Evolutionary conservation across 139 green algal species (phyloP), one percentile per base, ranked within the genome.

Genomic region (Mychonastes homosphaera): DNA sequence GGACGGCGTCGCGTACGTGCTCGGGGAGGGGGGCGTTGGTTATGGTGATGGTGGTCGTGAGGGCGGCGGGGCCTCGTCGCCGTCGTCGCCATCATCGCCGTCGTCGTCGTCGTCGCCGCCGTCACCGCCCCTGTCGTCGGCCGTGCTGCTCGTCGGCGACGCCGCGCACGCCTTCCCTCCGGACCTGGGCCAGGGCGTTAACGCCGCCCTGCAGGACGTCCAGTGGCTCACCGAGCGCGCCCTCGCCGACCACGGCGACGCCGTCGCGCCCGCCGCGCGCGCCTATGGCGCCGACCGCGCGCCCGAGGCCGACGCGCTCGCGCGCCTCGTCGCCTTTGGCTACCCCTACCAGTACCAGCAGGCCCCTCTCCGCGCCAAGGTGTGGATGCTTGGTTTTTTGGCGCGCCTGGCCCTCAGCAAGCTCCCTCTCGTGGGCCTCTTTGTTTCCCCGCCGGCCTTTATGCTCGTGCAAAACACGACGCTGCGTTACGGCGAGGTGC

Each of bases 121-220:
- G n/a, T n/a, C n/a, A n/a, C n/a, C n/a, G n/a, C n/a, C n/a, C n/a
- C n/a, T n/a, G n/a, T n/a, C n/a, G n/a, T n/a, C n/a, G n/a, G 50
- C 19, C 3, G 61, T 67, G 32, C 6, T 61, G 51, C 40, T 67
- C 50, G 23, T 67, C 6, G 61, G 61, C 6, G 61, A 67, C 50
- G 50, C 50, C n/a, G 48, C 50, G 19, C 61, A 67, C 29, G 54
- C 40, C 61, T 67, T 67, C 50, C 61, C 61, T 2, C 61, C 61
- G 23, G 61, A 67, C 24, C 41, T 67, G 13, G 61, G 58, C 4
- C 58, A 65, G 39, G 58, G 58, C 0, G 58, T 65, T 16, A 65
- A 65, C 58, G 51, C 35, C 16, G 47, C 47, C 0, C 32, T 65
- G 47, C 47, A 65, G 36, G 58, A 65, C 32, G 58, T 65, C n/a